A percentile compares a stretch with the other conserved stretches of the same genome.
phyloP scores from a whole-genome alignment of 495 filamentous ascomycete genomes.

The Penicillium antarcticum region DNA sequence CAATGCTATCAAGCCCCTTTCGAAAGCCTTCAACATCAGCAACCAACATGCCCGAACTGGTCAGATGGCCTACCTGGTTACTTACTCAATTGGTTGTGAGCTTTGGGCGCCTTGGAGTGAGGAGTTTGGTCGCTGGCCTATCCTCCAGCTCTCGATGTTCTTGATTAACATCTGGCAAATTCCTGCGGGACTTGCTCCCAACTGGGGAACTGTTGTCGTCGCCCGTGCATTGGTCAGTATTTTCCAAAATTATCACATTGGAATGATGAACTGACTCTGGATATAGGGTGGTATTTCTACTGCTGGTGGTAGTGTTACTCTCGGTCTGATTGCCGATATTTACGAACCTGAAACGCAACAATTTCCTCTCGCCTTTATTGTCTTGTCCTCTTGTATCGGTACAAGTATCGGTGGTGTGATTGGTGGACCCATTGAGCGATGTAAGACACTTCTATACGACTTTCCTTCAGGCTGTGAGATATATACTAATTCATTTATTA shows the following conservation, averaged over 20 bases:
- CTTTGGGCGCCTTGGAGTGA: constrained; percentile 81
- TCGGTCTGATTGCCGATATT: constrained; percentile 76
- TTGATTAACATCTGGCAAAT: constrained; percentile 74
- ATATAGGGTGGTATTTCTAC: constrained; percentile 46
- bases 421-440: constrained; percentile 68
- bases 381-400: constrained; percentile 71
- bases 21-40: constrained; percentile 58
- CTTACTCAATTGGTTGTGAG: constrained; percentile 76
- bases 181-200: constrained; percentile 64
- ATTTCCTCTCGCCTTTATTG: constrained; percentile 65
- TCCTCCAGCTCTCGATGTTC: constrained; percentile 65
- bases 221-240: constrained; percentile 53
- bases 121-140: constrained; percentile 68
- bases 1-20: constrained; percentile 50
- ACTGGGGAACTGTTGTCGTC: constrained; percentile 62
- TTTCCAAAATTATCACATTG: background rate
- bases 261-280: constrained; percentile 2
- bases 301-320: constrained; percentile 74
- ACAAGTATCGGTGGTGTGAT: constrained; percentile 73
- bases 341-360: constrained; percentile 65
- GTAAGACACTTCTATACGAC: constrained; percentile 15
- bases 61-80: constrained; percentile 66
- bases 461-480: too few species aligned
- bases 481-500: background rate
- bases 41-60: constrained; percentile 59